Evolutionary conservation across 1,139 yeast genomes (phyloP).

Genomic region (Lizanozyma gosingica): DNA sequence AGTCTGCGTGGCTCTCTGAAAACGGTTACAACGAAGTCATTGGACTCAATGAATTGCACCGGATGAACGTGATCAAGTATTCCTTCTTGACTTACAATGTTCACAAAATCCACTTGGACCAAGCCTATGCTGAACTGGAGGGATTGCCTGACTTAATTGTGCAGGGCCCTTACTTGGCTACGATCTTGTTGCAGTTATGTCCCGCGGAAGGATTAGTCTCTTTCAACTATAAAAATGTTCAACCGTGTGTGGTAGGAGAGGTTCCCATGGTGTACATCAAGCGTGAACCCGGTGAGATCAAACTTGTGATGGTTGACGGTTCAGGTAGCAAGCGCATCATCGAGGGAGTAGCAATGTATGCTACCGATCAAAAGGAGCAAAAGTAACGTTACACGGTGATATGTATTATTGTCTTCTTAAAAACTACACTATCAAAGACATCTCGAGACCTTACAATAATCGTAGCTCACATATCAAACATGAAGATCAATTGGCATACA

Average conservation of each 20-base stretch:
- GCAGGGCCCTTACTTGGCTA: constrained; percentile 76
- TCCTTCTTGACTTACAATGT: constrained; percentile 73
- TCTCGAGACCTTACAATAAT: too few relatives aligned
- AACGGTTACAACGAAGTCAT: not conserved
- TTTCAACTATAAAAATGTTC: not conserved
- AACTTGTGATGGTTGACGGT: not conserved
- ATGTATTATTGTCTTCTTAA: too few relatives aligned
- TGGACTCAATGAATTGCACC: not conserved
- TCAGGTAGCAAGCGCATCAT: not conserved
- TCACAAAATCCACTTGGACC: constrained; percentile 74
- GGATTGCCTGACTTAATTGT: constrained; percentile 53
- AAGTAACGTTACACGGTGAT: too few relatives aligned
- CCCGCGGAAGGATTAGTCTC: not conserved
- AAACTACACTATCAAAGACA: too few relatives aligned
- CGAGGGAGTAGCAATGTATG: not conserved
- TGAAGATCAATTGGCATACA: not conserved
- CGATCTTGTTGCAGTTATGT: constrained; percentile 45
- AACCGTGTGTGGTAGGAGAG: not conserved
- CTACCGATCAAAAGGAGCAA: too few relatives aligned
- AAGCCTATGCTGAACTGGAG: constrained; percentile 46
- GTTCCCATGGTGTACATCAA: not conserved
- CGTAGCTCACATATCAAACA: too few relatives aligned
- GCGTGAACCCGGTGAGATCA: not conserved
- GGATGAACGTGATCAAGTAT: constrained; percentile 41
- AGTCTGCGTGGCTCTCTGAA: not conserved